phyloP scores from a whole-genome alignment of 2,329 filamentous ascomycete genomes.

The Madurella mycetomatis region DNA sequence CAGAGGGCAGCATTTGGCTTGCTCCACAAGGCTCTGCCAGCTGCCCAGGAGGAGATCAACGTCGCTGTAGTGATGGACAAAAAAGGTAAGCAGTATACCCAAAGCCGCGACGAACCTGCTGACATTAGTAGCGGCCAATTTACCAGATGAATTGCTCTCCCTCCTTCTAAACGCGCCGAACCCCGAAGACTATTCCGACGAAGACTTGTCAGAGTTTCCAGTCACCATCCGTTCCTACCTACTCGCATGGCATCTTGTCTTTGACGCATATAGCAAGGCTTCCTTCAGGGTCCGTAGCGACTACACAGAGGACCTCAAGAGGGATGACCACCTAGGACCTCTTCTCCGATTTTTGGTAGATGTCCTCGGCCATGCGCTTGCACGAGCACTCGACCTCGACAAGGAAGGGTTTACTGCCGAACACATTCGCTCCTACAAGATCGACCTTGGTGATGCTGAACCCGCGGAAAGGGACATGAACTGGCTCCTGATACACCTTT shows the following conservation, averaged over 20 bases:
- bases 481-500: conserved; percentile 80
- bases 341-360: conserved; percentile 79
- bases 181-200: conserved; percentile 61
- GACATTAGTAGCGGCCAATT: conserved; percentile 48
- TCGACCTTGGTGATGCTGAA: conserved; percentile 52
- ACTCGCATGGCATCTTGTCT: conserved; percentile 83
- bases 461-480: conserved; percentile 69
- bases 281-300: conserved; percentile 78
- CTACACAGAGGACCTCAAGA: conserved; percentile 75
- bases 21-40: conserved; percentile 74
- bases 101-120: not conserved
- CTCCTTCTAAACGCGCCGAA: conserved; percentile 75
- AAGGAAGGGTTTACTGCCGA: conserved; percentile 57
- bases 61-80: conserved; percentile 72
- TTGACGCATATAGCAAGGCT: conserved; percentile 74
- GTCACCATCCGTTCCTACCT: conserved; percentile 71
- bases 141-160: conserved; percentile 82
- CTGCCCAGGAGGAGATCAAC: conserved; percentile 73
- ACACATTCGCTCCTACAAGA: conserved; percentile 52
- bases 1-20: conserved; percentile 78
- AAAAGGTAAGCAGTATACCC: conserved; percentile 39
- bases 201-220: conserved; percentile 65
- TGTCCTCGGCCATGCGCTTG: conserved; percentile 73
- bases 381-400: conserved; percentile 69
- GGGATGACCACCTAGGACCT: conserved; percentile 61